These are phyloP conservation scores for Ajuga reptans DNA, from an alignment of 305 asterid genomes.

Conservation along the genomic window DNA sequence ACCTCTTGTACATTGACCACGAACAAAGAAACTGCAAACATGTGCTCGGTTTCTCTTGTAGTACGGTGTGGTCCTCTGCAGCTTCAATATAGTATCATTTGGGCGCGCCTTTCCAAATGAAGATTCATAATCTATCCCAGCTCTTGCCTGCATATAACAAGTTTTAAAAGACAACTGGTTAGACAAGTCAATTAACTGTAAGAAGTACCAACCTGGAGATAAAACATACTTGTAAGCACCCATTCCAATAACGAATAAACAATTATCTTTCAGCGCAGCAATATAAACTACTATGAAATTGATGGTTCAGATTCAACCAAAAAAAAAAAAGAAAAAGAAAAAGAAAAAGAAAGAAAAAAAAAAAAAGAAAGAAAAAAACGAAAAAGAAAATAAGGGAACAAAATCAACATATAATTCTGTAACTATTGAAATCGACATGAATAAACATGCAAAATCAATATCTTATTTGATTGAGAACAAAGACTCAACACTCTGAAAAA, in stretches of 20 bases:
- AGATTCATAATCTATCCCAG: conserved; percentile 91
- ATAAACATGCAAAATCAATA: neutral
- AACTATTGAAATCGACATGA: neutral
- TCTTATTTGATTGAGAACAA: neutral
- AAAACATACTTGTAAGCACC: neutral
- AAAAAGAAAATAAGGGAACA: too few relatives aligned
- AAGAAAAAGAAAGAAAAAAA: too few relatives aligned
- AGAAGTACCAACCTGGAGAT: neutral
- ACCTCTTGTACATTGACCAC: conserved; percentile 96
- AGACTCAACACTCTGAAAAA: too few relatives aligned
- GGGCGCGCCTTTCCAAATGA: conserved; percentile 84
- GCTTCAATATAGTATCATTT: conserved; percentile 80
- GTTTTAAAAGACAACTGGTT: conserved; percentile 1
- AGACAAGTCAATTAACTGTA: neutral
- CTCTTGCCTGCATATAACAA: conserved; percentile 64
- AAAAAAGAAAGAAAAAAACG: neutral
- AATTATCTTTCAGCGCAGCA: neutral
- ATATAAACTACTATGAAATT: neutral
- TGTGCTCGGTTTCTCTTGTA: conserved; percentile 91
- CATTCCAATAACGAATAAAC: neutral
- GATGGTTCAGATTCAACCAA: neutral
- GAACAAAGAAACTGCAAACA: conserved; percentile 85
- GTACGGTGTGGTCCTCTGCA: conserved; percentile 87
- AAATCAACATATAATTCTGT: neutral
- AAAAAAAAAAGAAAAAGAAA: neutral